Evolutionary conservation across 2,329 filamentous ascomycete species (phyloP), one percentile per base, ranked within the genome.

Genomic region (Fusarium sp.): DNA sequence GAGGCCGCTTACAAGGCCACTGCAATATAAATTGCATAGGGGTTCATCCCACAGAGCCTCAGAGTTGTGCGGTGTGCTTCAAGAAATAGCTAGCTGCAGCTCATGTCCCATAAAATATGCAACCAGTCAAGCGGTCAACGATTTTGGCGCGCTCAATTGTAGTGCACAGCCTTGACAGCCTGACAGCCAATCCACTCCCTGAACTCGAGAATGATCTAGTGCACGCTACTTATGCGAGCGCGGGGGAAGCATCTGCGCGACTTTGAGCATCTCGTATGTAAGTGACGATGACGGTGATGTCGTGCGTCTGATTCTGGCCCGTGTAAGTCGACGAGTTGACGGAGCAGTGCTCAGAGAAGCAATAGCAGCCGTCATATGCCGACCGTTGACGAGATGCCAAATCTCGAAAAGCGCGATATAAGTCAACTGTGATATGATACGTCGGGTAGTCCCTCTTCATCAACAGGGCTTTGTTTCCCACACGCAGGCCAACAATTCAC

Each of bases 21-120:
- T 63, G 43, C 41, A 68, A 62, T 67, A 63, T 59, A 52, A 68
- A 67, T 41, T 59, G 60, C 56, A 58, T 59, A 71, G 60, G 67
- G 68, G 69, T 70, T 71, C 67, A 67, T 67, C 67, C 64, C 42
- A 67, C 50, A 68, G 62, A 71, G 65, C 60, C 65, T 53, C 63
- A 67, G 59, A 61, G 49, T 61, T 71, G 65, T 71, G 69, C 69
- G 69, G 69, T 72, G 69, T 70, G 67, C 65, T 69, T 69, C 67
- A 70, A 61, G 53, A 47, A 51, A 43, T 22, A 53, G 53, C 57
- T 72, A 71, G 71, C 63, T 69, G 70, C 70, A 72, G 68, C 54
- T 24, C 40, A 45, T 29, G 70, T 72, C 57, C 70, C 70, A 72
- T 72, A 73, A 72, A 69, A 68, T 65, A 72, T 73, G 70, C 71